These are phyloP conservation scores for Penicillium cinerascens DNA, from an alignment of 495 filamentous ascomycete genomes.

Conservation along the genomic window DNA sequence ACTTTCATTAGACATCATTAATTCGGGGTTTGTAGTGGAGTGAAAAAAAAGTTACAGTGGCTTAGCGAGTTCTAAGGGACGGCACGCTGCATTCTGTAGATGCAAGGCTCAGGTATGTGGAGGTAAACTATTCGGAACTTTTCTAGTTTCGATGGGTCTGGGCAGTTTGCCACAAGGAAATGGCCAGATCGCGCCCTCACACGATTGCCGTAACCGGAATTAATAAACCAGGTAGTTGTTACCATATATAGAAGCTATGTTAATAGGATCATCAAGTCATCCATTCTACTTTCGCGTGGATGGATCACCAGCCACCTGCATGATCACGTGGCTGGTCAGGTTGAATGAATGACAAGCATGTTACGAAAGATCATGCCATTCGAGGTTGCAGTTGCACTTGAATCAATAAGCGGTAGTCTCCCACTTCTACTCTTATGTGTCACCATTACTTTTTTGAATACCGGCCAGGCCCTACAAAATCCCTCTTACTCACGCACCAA, in stretches of 20 bases:
- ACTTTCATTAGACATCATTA: not conserved
- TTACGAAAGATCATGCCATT: not conserved
- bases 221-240: not conserved
- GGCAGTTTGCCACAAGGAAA: not conserved
- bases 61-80: slow-evolving; percentile 10
- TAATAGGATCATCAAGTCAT: not conserved
- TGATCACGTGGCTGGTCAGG: not conserved
- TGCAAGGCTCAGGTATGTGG: slow-evolving; percentile 19
- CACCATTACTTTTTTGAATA: not conserved
- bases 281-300: not conserved
- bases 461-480: no score
- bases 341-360: not conserved
- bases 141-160: not conserved
- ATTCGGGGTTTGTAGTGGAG: not conserved
- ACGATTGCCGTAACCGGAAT: not conserved
- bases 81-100: slow-evolving; percentile 14
- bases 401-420: not conserved
- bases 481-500: no score
- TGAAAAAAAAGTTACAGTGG: not conserved
- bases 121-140: not conserved
- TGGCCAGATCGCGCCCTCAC: not conserved
- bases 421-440: not conserved
- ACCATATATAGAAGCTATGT: not conserved
- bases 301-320: not conserved
- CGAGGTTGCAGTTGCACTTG: not conserved